Percentiles rank a stretch among this genome's conserved stretches.
Evolutionary conservation across 345 rosid species (phyloP).

Genomic region (Cardamine resedifolia): DNA sequence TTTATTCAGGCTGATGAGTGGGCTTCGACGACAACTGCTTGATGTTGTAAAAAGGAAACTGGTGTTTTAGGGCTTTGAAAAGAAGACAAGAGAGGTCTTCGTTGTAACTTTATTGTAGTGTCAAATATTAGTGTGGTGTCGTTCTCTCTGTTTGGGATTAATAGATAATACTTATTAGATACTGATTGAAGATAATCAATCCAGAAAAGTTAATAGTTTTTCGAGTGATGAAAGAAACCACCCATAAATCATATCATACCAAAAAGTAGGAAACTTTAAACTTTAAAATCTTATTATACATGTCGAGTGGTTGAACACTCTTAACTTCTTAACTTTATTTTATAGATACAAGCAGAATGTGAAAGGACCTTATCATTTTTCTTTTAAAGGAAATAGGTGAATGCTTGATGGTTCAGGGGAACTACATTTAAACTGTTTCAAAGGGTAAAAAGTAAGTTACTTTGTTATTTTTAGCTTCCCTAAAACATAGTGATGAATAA

Average conservation of each 20-base stretch:
- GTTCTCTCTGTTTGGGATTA: neutral
- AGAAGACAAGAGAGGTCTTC: neutral
- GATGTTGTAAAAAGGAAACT: conserved; percentile 25
- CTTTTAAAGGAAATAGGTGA: neutral
- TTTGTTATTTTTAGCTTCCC: neutral
- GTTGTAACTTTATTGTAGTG: conserved; percentile 25
- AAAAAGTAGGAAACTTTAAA: conserved; percentile 1
- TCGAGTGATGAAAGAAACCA: neutral
- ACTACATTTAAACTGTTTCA: neutral
- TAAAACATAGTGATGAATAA: conserved; percentile 9
- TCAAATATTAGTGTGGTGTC: conserved; percentile 7
- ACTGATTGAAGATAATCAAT: neutral
- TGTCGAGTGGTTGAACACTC: neutral
- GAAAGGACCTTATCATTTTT: neutral
- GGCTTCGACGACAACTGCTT: conserved; percentile 53
- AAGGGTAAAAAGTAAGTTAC: neutral
- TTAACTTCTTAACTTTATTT: neutral
- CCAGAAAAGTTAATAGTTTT: neutral
- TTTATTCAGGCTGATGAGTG: conserved; percentile 86
- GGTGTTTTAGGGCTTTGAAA: conserved; percentile 3
- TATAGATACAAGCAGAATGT: neutral
- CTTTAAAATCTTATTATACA: neutral
- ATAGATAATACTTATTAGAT: neutral
- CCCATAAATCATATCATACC: neutral
- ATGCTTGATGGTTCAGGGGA: neutral